Percentiles rank a stretch among this genome's conserved stretches.
These are phyloP conservation scores for Alternaria solani DNA, from an alignment of 2,329 filamentous ascomycete species.

Conservation along the genomic window DNA sequence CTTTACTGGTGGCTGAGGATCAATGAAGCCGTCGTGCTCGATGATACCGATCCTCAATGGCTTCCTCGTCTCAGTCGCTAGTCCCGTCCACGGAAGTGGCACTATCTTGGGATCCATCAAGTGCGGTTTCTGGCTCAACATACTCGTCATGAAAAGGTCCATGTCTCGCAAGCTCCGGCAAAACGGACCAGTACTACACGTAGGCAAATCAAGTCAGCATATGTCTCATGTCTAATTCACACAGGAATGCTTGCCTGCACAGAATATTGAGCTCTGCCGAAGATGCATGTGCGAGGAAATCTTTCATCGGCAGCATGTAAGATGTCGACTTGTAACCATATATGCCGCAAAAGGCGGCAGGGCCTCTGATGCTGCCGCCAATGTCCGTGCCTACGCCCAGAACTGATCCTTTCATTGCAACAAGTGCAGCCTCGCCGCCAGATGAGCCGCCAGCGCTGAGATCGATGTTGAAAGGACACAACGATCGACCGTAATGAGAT, in stretches of 20 bases:
- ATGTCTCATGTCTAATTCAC: not conserved
- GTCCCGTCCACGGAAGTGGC: constrained; percentile 31
- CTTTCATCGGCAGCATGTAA: constrained; percentile 24
- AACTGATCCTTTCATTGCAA: constrained; percentile 30
- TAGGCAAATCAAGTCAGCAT: not conserved
- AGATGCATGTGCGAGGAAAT: constrained; percentile 12
- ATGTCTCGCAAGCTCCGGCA: constrained; percentile 27
- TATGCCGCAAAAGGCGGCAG: constrained; percentile 33
- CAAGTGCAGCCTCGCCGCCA: constrained; percentile 36
- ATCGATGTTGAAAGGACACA: constrained; percentile 56
- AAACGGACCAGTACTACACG: constrained; percentile 23
- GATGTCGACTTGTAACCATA: constrained; percentile 40
- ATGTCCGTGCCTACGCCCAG: constrained; percentile 38
- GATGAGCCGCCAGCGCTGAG: constrained; percentile 60
- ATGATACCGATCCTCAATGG: constrained; percentile 56
- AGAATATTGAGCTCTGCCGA: constrained; percentile 29
- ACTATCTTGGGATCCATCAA: constrained; percentile 26
- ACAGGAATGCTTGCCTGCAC: not conserved
- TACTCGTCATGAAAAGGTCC: constrained; percentile 23
- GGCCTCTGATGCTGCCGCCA: constrained; percentile 34
- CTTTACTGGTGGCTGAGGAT: constrained; percentile 51
- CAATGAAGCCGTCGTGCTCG: constrained; percentile 50
- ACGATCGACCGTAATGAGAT: constrained; percentile 58
- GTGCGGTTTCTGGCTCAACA: constrained; percentile 23
- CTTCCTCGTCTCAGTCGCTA: constrained; percentile 20